These are phyloP conservation scores for Leishmania braziliensis DNA, from an alignment of 208 protist species.

Conservation along the genomic window DNA sequence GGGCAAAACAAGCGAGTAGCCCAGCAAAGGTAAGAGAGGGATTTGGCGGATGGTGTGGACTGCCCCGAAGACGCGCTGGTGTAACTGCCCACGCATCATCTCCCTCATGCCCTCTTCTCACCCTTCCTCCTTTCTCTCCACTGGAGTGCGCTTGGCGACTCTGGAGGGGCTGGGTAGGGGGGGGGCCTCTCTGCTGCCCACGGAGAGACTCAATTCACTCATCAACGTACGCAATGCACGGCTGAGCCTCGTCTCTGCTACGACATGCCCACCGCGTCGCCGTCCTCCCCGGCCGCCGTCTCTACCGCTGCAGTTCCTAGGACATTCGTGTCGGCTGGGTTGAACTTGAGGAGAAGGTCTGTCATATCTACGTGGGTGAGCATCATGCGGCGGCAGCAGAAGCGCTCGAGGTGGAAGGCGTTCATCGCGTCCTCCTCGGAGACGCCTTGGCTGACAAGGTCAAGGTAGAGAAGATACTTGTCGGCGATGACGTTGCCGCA, in stretches of 20 bases:
- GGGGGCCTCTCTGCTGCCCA: no score
- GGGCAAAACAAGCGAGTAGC: no score
- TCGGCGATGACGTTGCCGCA: slow-evolving; percentile 99
- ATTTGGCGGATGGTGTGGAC: no score
- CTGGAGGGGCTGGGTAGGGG: neutral
- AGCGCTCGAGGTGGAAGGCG: slow-evolving; percentile 96
- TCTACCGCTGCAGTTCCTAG: slow-evolving; percentile 5
- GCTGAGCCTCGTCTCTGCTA: neutral
- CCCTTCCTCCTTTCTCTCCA: neutral
- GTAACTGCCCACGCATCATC: no score
- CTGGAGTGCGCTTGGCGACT: neutral
- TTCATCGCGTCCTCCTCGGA: slow-evolving; percentile 97
- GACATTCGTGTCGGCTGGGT: slow-evolving; percentile 85
- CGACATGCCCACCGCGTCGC: neutral
- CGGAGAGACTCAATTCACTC: no score
- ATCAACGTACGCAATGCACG: neutral
- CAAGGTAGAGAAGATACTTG: slow-evolving; percentile 97
- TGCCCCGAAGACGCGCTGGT: no score
- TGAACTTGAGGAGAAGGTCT: slow-evolving; percentile 96
- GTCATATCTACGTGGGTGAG: slow-evolving; percentile 99
- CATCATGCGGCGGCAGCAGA: slow-evolving; percentile 99
- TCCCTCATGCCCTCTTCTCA: no score
- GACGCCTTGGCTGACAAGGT: slow-evolving; percentile 92
- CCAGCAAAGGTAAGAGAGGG: no score
- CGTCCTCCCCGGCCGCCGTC: neutral